Conservation (phyloP, 805 yeast genomes). For the Saturnispora hagleri region DNA sequence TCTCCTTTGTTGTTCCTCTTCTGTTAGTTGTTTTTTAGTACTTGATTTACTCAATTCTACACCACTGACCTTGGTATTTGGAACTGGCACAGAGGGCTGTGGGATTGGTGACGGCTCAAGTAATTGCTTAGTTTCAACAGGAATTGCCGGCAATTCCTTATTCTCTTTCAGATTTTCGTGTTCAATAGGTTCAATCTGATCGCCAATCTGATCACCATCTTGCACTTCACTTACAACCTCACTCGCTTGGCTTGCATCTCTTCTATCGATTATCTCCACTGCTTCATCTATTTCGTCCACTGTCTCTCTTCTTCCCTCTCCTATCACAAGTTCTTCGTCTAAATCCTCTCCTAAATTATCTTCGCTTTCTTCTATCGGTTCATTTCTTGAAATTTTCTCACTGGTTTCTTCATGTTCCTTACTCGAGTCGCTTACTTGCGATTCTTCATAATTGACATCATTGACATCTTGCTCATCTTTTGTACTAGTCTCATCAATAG, state of each 20-base stretch:
- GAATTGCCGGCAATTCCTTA: background rate
- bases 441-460: background rate
- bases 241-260: background rate
- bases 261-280: background rate
- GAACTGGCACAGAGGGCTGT: constrained; percentile 7
- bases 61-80: background rate
- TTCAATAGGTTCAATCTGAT: background rate
- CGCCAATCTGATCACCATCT: background rate
- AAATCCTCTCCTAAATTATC: background rate
- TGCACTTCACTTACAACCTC: background rate
- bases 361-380: background rate
- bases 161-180: background rate
- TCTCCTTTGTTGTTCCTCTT: constrained; percentile 54
- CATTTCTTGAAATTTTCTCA: background rate
- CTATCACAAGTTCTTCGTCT: background rate
- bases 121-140: background rate
- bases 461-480: background rate
- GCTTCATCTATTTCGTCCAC: background rate
- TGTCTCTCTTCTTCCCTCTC: background rate
- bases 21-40: constrained; percentile 32
- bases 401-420: background rate
- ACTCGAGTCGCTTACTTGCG: no score
- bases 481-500: background rate
- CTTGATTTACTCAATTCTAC: background rate
- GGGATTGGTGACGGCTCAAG: background rate